Evolutionary conservation across 805 yeast genomes (phyloP).

Genomic region (Starmerella apicola): DNA sequence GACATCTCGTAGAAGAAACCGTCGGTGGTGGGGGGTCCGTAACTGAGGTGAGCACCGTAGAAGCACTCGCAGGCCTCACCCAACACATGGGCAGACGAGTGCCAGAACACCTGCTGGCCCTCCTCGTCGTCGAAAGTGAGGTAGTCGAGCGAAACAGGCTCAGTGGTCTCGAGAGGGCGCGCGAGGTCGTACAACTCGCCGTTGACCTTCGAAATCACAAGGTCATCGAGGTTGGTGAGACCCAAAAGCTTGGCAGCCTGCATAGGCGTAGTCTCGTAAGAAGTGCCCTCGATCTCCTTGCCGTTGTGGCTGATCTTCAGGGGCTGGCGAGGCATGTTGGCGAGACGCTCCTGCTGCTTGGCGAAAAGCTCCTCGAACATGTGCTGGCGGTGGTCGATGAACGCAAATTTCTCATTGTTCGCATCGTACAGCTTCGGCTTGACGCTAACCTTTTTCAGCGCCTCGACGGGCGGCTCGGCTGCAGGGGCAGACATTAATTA

Average conservation of each 20-base stretch:
- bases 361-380: slow-evolving; percentile 71
- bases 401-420: slow-evolving; percentile 66
- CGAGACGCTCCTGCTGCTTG: slow-evolving; percentile 60
- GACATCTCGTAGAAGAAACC: slow-evolving; percentile 97
- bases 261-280: slow-evolving; percentile 86
- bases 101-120: slow-evolving; percentile 96
- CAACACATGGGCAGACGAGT: slow-evolving; percentile 92
- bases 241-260: slow-evolving; percentile 75
- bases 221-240: slow-evolving; percentile 76
- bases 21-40: slow-evolving; percentile 95
- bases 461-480: slow-evolving; percentile 6
- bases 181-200: slow-evolving; percentile 90
- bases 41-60: slow-evolving; percentile 81
- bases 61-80: slow-evolving; percentile 98
- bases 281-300: slow-evolving; percentile 55
- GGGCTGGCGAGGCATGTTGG: slow-evolving; percentile 47
- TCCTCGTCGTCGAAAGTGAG: slow-evolving; percentile 88
- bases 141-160: slow-evolving; percentile 44
- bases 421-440: slow-evolving; percentile 18
- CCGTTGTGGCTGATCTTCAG: slow-evolving; percentile 83
- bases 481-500: slow-evolving; percentile 1
- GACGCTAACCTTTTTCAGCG: slow-evolving; percentile 10
- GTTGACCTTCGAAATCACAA: slow-evolving; percentile 81
- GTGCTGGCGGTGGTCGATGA: slow-evolving; percentile 63
- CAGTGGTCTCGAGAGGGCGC: slow-evolving; percentile 75